Evolutionary conservation across 176 grass and related monocot species (phyloP).

Genomic region (Zea luxurians): DNA sequence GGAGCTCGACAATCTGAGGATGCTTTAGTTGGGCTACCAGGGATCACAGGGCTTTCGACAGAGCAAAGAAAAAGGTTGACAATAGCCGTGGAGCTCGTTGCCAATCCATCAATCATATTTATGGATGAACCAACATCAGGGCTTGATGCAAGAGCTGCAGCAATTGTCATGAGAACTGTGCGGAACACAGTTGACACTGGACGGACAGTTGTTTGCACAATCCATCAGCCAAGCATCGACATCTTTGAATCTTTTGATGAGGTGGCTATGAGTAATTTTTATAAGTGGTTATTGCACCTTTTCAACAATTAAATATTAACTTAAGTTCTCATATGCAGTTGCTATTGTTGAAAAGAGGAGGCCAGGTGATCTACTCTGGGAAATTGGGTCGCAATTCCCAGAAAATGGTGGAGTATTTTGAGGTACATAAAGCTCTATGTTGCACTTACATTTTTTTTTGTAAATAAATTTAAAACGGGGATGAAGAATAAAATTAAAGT

Average conservation of each 20-base stretch:
- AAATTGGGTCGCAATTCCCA: slow-evolving; percentile 77
- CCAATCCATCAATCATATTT: slow-evolving; percentile 98
- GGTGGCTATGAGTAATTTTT: slow-evolving; percentile 43
- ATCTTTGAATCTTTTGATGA: slow-evolving; percentile 99
- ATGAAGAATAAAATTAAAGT: not conserved
- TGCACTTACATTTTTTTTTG: not conserved
- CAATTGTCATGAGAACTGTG: slow-evolving; percentile 99
- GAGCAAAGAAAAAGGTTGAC: slow-evolving; percentile 96
- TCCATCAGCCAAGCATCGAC: slow-evolving; percentile 98
- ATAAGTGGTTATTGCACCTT: slow-evolving; percentile 2
- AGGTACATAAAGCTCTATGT: slow-evolving; percentile 55
- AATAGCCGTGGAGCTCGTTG: slow-evolving; percentile 94
- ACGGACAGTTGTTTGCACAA: slow-evolving; percentile 94
- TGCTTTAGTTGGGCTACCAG: slow-evolving; percentile 89
- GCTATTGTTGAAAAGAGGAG: slow-evolving; percentile 92
- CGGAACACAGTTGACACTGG: slow-evolving; percentile 97
- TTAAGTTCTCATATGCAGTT: slow-evolving; percentile 43
- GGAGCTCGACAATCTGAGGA: slow-evolving; percentile 84
- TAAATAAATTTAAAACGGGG: not conserved
- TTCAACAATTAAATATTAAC: slow-evolving; percentile 4
- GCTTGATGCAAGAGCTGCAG: slow-evolving; percentile 97
- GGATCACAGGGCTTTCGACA: slow-evolving; percentile 89
- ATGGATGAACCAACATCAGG: slow-evolving; percentile 99
- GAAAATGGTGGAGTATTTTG: slow-evolving; percentile 88
- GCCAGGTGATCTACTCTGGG: slow-evolving; percentile 92